phyloP scores from a whole-genome alignment of 78 protist genomes.

The Neovahlkampfia damariscottae region DNA sequence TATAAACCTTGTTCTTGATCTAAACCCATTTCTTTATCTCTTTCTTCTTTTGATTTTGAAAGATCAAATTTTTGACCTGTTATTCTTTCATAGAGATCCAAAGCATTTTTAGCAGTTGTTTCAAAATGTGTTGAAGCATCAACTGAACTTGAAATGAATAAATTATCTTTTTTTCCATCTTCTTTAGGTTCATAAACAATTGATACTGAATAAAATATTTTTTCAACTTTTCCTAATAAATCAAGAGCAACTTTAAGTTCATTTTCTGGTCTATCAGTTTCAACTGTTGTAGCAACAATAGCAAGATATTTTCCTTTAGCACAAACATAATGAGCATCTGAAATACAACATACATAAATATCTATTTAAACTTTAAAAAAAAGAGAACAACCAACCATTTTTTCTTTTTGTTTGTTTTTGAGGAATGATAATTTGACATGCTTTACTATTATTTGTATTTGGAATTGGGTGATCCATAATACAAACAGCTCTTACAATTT shows the following conservation, averaged over 20 bases:
- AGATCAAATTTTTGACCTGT: constrained; percentile 15
- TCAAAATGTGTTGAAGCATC: constrained; percentile 87
- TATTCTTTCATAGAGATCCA: constrained; percentile 31
- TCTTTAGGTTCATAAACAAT: constrained; percentile 55
- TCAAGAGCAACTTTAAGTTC: constrained; percentile 77
- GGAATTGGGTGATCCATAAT: constrained; percentile 77
- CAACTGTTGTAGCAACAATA: constrained; percentile 74
- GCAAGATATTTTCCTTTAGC: constrained; percentile 86
- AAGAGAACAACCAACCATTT: no score
- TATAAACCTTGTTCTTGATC: no score
- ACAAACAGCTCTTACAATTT: constrained; percentile 86
- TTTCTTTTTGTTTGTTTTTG: constrained; percentile 63
- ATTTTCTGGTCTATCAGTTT: constrained; percentile 72
- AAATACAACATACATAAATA: constrained; percentile 76
- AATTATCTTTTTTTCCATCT: constrained; percentile 51
- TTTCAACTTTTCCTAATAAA: background rate
- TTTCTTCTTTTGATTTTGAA: background rate
- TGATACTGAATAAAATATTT: constrained; percentile 38
- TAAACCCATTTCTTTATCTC: background rate
- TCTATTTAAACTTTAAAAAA: no score
- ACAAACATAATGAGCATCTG: constrained; percentile 70
- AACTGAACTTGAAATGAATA: constrained; percentile 55
- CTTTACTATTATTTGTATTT: constrained; percentile 47
- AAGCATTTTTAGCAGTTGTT: constrained; percentile 46
- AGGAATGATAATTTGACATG: constrained; percentile 89